These are phyloP conservation scores for Sherardia arvensis DNA, from an alignment of 257 asterid species.

Conservation along the genomic window DNA sequence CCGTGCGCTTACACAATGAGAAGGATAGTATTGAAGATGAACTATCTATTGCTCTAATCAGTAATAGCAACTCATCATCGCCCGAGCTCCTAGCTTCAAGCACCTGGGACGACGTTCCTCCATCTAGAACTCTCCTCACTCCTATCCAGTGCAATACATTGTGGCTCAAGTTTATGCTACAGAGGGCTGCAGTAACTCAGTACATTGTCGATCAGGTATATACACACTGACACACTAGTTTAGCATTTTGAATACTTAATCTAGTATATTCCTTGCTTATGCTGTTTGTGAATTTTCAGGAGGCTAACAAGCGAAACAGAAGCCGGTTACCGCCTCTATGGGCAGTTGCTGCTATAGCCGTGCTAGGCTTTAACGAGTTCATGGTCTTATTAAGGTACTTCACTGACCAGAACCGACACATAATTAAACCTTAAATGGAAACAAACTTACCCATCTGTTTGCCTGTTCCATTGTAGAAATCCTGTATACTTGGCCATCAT, in stretches of 20 bases:
- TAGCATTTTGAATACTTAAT: too few species aligned
- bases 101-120: constrained; percentile 80
- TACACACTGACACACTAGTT: too few species aligned
- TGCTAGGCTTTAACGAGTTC: constrained; percentile 87
- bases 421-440: too few species aligned
- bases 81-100: constrained; percentile 82
- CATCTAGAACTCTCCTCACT: constrained; percentile 74
- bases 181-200: too few species aligned
- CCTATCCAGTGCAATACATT: constrained; percentile 94
- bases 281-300: constrained; percentile 34
- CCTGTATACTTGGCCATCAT: constrained; percentile 75
- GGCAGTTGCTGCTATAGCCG: constrained; percentile 64
- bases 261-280: constrained; percentile 6
- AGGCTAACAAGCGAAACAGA: constrained; percentile 79
- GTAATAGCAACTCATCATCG: constrained; percentile 35
- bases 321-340: constrained; percentile 96
- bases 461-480: constrained; percentile 43
- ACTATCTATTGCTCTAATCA: constrained; percentile 62
- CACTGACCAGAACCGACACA: neutral
- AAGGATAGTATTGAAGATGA: constrained; percentile 58
- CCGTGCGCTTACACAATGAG: constrained; percentile 68
- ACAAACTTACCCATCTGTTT: too few species aligned
- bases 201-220: too few species aligned
- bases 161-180: constrained; percentile 54
- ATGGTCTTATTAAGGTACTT: constrained; percentile 84